Percentiles rank a stretch among this genome's conserved stretches.
These are phyloP conservation scores for Adansonia rubrostipa DNA, from an alignment of 441 rosid species.

Conservation along the genomic window DNA sequence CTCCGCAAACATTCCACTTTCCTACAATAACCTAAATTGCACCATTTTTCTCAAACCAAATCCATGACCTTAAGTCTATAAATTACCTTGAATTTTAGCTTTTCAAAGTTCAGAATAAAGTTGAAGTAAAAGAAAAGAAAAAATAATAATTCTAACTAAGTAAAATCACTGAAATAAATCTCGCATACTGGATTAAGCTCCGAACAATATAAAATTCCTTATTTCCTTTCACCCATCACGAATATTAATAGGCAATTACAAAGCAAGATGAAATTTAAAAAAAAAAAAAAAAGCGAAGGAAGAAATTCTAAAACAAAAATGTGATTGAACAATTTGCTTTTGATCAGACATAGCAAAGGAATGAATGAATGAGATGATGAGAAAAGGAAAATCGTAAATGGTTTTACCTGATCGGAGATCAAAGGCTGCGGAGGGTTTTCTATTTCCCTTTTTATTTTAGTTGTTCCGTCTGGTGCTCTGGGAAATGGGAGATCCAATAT, in stretches of 20 bases:
- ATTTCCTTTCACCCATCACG: not conserved
- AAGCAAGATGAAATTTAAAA: not conserved
- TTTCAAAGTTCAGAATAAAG: constrained; percentile 4
- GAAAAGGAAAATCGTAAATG: not conserved
- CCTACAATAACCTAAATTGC: not conserved
- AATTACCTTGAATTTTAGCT: not conserved
- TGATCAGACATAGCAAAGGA: not conserved
- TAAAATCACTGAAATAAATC: constrained; percentile 13
- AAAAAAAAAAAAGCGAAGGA: not conserved
- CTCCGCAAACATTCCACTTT: not conserved
- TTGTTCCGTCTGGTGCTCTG: constrained; percentile 1
- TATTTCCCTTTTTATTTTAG: not conserved
- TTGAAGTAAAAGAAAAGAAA: constrained; percentile 9
- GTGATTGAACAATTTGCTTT: not conserved
- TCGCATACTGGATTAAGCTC: not conserved
- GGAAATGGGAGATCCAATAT: constrained; percentile 35
- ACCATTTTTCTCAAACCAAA: not conserved
- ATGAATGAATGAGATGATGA: not conserved
- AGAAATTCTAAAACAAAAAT: not conserved
- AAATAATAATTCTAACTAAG: not conserved
- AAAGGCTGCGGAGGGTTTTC: not conserved
- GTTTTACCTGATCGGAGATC: constrained; percentile 38
- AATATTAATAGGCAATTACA: not conserved
- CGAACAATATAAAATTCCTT: constrained; percentile 9
- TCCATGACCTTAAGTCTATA: not conserved